Base-by-base conservation (phyloP, 768 basidiomycete species). In the Leucosporidium scottii region DNA sequence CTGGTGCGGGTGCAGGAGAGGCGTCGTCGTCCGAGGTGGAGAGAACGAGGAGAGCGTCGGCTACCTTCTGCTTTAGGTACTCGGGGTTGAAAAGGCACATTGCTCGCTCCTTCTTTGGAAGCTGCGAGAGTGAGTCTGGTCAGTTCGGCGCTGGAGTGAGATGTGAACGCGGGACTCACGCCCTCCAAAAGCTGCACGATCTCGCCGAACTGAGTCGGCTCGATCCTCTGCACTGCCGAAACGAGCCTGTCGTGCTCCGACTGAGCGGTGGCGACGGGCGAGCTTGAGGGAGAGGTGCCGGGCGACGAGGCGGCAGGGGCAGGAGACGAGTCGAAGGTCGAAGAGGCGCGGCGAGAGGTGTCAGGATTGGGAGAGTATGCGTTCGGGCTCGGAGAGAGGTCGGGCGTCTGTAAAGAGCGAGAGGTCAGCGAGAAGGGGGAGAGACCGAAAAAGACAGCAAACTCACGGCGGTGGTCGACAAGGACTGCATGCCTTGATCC, bases 81-180 rank as follows among this genome's bases (percentile, higher is more conserved):
- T 93, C 90, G 18, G 82, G 81, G 71, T 91, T 93, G 82, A 94
- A 94, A 50, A 93, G 81, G 78, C 91, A 93, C 85, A 93, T 83
- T 0, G 90, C 91, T 20, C 91, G 85, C 71, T 94, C 92, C 67
- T 88, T 85, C 79, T 92, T 93, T 1, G 89, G 86, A 23, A 94
- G 82, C 73, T 72, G 70, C 21, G 18, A 36, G 18, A 31, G 36
- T 12, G 12, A 21, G 2, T 7, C 30, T 3, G 10, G 34, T 58
- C 57, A 58, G 57, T 21, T 20, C 4, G 10, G 25, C 12, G 4
- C 12, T 20, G 1, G 1, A 18, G 4, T 28, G 28, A 6, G 20
- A 15, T 18, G 8, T 1, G 12, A 23, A 12, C 27, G 7, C 10
- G 15, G 5, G 23, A 13, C 55, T 28, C 23, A 58, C 57, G 23